These are phyloP conservation scores for Avena atlantica DNA, from an alignment of 176 grass and related monocot genomes.

Conservation along the genomic window DNA sequence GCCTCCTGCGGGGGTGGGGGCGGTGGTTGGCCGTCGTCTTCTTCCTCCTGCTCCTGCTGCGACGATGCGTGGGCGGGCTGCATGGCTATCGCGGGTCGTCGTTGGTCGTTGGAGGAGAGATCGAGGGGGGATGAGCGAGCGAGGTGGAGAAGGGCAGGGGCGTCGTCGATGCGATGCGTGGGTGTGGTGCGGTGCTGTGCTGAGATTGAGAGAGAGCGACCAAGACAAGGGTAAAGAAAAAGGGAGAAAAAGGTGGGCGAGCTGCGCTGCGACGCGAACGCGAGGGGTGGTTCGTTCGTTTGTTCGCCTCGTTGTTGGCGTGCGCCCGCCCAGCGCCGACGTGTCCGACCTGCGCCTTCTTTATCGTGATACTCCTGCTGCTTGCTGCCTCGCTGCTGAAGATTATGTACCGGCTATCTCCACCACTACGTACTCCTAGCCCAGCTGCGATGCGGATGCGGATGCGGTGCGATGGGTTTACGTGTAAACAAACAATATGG, in stretches of 20 bases:
- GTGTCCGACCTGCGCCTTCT: neutral
- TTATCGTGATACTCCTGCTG: neutral
- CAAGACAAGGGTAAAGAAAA: neutral
- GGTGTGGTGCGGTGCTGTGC: neutral
- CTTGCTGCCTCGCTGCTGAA: neutral
- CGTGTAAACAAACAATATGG: neutral
- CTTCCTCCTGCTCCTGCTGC: neutral
- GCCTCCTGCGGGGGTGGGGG: neutral
- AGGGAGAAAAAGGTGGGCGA: neutral
- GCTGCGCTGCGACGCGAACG: neutral
- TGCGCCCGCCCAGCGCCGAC: neutral
- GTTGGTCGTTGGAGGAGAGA: conserved; percentile 42
- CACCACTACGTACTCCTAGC: neutral
- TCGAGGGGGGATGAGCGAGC: neutral
- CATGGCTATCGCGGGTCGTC: conserved; percentile 48
- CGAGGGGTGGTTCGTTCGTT: neutral
- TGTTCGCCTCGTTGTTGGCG: neutral
- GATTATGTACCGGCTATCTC: neutral
- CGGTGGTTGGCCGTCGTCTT: neutral
- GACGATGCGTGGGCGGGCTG: conserved; percentile 38
- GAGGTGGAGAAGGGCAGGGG: neutral
- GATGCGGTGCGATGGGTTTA: neutral
- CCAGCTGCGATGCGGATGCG: neutral
- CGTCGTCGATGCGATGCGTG: neutral
- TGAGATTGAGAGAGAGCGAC: conserved; percentile 33